Evolutionary conservation across 306 rosid species (phyloP).

Genomic region (Purshia tridentata): DNA sequence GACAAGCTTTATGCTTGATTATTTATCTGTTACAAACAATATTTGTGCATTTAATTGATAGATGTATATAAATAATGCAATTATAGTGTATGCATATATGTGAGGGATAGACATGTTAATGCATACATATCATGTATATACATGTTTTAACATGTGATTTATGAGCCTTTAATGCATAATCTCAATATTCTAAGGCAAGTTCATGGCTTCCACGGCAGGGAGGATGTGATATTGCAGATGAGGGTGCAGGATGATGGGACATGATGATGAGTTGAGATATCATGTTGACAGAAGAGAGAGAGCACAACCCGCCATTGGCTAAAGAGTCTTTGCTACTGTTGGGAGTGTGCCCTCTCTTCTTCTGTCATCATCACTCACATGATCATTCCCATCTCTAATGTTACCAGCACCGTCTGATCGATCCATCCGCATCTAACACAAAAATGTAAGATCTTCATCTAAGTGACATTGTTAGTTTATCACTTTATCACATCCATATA

Average conservation of each 20-base stretch:
- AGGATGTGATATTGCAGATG: background rate
- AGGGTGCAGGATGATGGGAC: background rate
- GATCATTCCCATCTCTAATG: background rate
- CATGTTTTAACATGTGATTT: background rate
- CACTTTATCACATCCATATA: background rate
- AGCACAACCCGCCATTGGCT: constrained; percentile 68
- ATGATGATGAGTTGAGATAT: background rate
- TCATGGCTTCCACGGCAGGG: constrained; percentile 4
- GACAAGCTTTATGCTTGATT: background rate
- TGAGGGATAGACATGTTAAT: background rate
- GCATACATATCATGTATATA: background rate
- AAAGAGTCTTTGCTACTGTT: constrained; percentile 50
- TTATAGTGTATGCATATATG: no score
- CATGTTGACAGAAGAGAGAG: constrained; percentile 99
- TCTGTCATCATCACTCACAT: constrained; percentile 51
- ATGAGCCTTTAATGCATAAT: background rate
- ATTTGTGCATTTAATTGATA: no score
- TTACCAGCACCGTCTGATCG: constrained; percentile 3
- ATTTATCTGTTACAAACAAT: background rate
- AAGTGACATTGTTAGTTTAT: background rate
- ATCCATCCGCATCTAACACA: background rate
- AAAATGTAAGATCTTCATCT: background rate
- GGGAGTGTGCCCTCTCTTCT: constrained; percentile 86
- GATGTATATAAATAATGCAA: no score
- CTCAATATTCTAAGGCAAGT: background rate